Conservation (phyloP, 345 rosid genomes). For the Crucihimalaya himalaica region DNA sequence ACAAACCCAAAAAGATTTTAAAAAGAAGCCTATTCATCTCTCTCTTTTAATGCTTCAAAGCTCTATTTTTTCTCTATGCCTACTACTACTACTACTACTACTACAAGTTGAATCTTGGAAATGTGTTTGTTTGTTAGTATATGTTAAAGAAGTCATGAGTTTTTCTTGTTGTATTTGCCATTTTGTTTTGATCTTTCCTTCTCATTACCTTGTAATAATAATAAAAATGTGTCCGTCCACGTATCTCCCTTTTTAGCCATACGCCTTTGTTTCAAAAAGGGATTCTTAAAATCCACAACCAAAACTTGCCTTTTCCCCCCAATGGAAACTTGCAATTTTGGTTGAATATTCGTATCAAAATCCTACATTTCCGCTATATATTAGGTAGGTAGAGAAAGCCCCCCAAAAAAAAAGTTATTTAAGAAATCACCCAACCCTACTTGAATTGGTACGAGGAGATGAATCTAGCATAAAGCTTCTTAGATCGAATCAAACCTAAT, state of each 20-base stretch:
- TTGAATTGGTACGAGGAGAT: slow-evolving; percentile 13
- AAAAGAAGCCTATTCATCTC: neutral
- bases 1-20: neutral
- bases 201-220: slow-evolving; percentile 24
- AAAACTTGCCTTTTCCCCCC: neutral
- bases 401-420: neutral
- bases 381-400: neutral
- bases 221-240: slow-evolving; percentile 18
- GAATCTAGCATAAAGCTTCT: slow-evolving; percentile 8
- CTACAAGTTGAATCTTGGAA: slow-evolving; percentile 11
- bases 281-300: slow-evolving; percentile 1
- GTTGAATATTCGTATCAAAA: slow-evolving; percentile 23
- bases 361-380: neutral
- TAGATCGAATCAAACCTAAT: slow-evolving; percentile 27
- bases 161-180: slow-evolving; percentile 15
- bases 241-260: neutral
- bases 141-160: neutral
- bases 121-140: slow-evolving; percentile 18
- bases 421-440: neutral
- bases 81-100: slow-evolving; percentile 9
- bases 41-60: neutral
- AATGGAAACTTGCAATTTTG: slow-evolving; percentile 3
- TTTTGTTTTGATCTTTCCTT: slow-evolving; percentile 25
- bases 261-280: neutral
- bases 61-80: neutral